Conservation (phyloP, 2,329 filamentous ascomycete species). For the Trichocomaceae sp. region DNA sequence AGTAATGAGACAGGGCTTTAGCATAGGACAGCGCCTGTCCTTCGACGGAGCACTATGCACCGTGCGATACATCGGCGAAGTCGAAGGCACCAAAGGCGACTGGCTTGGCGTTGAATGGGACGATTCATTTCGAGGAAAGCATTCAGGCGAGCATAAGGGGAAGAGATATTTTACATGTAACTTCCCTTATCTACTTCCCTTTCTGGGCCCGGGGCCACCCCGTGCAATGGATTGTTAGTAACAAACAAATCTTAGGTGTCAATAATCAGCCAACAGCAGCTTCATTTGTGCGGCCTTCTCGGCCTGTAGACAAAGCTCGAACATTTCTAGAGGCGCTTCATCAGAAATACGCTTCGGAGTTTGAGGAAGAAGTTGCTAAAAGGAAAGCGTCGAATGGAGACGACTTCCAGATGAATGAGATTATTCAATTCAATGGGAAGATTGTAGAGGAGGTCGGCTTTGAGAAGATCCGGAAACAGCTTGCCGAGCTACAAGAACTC, state of each 20-base stretch:
- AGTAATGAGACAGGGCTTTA: slow-evolving; percentile 29
- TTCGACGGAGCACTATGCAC: slow-evolving; percentile 75
- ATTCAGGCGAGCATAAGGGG: slow-evolving; percentile 76
- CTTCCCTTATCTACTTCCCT: neutral
- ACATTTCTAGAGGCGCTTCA: slow-evolving; percentile 74
- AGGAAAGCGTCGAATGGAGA: neutral
- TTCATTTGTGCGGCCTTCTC: slow-evolving; percentile 77
- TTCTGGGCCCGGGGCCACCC: neutral
- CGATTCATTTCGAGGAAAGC: slow-evolving; percentile 76
- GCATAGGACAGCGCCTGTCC: slow-evolving; percentile 69
- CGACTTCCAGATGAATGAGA: slow-evolving; percentile 33
- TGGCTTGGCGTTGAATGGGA: slow-evolving; percentile 99
- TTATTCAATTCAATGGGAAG: slow-evolving; percentile 70
- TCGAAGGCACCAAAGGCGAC: slow-evolving; percentile 66
- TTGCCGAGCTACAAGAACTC: slow-evolving; percentile 70
- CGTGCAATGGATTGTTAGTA: neutral
- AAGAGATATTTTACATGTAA: slow-evolving; percentile 76
- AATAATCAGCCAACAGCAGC: slow-evolving; percentile 63
- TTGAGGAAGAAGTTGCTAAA: slow-evolving; percentile 28
- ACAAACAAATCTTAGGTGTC: slow-evolving; percentile 42
- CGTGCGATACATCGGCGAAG: slow-evolving; percentile 71
- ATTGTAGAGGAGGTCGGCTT: slow-evolving; percentile 91
- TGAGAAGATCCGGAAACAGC: slow-evolving; percentile 77
- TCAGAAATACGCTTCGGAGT: slow-evolving; percentile 72
- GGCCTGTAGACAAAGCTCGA: slow-evolving; percentile 59